phyloP scores from a whole-genome alignment of 306 rosid species.

The Astragalus membranaceus region DNA sequence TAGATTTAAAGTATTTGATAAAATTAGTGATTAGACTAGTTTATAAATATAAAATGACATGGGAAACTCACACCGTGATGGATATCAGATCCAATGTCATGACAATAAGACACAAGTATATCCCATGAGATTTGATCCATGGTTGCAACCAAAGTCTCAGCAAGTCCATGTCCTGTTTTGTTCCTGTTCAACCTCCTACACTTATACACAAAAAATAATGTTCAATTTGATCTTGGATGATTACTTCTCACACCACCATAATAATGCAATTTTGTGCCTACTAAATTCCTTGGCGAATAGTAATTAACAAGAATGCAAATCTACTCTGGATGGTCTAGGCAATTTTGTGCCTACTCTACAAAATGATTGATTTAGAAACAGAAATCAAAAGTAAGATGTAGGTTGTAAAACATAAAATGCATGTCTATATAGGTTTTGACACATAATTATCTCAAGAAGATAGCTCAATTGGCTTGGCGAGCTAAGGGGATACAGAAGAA shows the following conservation, averaged over 20 bases:
- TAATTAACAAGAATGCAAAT: not conserved
- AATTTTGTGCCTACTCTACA: not conserved
- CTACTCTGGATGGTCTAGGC: not conserved
- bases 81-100: constrained; percentile 52
- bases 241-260: too few species aligned
- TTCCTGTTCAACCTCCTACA: constrained; percentile 48
- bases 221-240: too few species aligned
- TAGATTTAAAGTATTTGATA: too few species aligned
- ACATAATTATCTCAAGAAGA: too few species aligned
- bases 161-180: constrained; percentile 38
- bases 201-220: not conserved
- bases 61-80: constrained; percentile 51
- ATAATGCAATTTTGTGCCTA: not conserved
- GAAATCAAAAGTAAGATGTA: not conserved
- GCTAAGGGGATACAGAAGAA: too few species aligned
- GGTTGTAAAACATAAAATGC: not conserved
- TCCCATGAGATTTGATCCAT: constrained; percentile 63
- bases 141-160: constrained; percentile 46
- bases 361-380: constrained; percentile 8
- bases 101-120: constrained; percentile 44
- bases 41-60: not conserved
- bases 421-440: not conserved
- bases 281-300: not conserved
- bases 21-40: too few species aligned
- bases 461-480: too few species aligned